Evolutionary conservation across 805 yeast species (phyloP).

Genomic region (Blastobotrys chiropterorum): DNA sequence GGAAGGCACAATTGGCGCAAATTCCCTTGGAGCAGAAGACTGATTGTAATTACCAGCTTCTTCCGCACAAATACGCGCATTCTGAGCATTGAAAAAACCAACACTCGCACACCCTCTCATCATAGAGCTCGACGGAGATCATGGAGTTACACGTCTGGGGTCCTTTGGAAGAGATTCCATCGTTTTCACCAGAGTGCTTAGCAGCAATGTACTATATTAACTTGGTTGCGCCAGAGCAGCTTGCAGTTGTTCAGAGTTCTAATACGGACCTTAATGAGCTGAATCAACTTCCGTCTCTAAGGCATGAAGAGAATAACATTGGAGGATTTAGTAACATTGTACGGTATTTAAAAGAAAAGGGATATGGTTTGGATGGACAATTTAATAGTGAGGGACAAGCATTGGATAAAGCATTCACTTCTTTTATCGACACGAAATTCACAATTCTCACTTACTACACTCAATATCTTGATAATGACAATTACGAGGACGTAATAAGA

Average conservation of each 20-base stretch:
- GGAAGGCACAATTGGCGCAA: too few relatives aligned
- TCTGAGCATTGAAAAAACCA: neutral
- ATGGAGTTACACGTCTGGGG: constrained; percentile 32
- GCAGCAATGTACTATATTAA: constrained; percentile 26
- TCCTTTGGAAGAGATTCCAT: constrained; percentile 17
- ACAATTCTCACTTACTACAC: constrained; percentile 16
- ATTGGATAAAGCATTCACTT: constrained; percentile 11
- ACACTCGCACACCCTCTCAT: neutral
- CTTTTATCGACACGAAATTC: constrained; percentile 18
- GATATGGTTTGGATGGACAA: constrained; percentile 7
- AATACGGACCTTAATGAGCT: constrained; percentile 20
- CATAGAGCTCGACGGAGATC: neutral
- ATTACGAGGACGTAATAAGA: constrained; percentile 28
- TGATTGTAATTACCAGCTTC: too few relatives aligned
- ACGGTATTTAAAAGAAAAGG: constrained; percentile 13
- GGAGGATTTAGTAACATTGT: constrained; percentile 26
- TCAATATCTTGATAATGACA: constrained; percentile 22
- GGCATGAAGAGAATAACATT: constrained; percentile 10
- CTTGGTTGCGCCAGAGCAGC: constrained; percentile 6
- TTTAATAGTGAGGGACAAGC: neutral
- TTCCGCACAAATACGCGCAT: too few relatives aligned
- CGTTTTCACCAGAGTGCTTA: constrained; percentile 29
- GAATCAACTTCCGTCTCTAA: constrained; percentile 26
- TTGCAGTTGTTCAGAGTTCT: constrained; percentile 22
- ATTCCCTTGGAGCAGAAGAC: too few relatives aligned